Evolutionary conservation across 805 yeast species (phyloP).

Genomic region (Naumovozyma dairenensis): DNA sequence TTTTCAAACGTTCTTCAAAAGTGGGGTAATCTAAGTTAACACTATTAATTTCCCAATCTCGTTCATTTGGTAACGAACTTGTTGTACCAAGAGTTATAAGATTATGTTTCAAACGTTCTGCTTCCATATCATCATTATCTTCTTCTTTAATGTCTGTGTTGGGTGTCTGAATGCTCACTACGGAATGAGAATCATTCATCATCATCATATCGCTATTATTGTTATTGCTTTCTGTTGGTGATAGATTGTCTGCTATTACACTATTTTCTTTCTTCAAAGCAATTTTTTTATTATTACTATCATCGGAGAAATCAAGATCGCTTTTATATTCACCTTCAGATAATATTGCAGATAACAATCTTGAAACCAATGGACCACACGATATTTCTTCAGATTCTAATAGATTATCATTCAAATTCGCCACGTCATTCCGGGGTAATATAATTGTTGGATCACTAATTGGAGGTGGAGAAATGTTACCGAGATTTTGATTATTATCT

Average conservation of each 20-base stretch:
- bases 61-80: conserved; percentile 33
- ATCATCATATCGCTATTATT: not conserved
- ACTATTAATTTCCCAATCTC: conserved; percentile 38
- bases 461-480: conserved; percentile 36
- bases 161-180: not conserved
- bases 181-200: not conserved
- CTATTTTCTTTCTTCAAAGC: conserved; percentile 6
- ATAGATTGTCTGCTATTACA: not conserved
- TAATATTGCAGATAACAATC: conserved; percentile 73
- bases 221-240: too few relatives aligned
- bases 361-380: conserved; percentile 83
- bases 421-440: conserved; percentile 51
- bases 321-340: too few relatives aligned
- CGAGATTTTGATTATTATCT: conserved; percentile 43
- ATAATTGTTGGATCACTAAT: conserved; percentile 34
- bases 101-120: not conserved
- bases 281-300: not conserved
- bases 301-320: not conserved
- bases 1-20: conserved; percentile 76
- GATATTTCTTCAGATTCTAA: conserved; percentile 68
- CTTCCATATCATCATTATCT: conserved; percentile 18
- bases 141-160: conserved; percentile 10
- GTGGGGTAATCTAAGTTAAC: conserved; percentile 58
- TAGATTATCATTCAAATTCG: conserved; percentile 41
- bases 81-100: conserved; percentile 19